Evolutionary conservation across 768 basidiomycete species (phyloP), one percentile per base, ranked within the genome.

Genomic region (Podaxis pistillaris): DNA sequence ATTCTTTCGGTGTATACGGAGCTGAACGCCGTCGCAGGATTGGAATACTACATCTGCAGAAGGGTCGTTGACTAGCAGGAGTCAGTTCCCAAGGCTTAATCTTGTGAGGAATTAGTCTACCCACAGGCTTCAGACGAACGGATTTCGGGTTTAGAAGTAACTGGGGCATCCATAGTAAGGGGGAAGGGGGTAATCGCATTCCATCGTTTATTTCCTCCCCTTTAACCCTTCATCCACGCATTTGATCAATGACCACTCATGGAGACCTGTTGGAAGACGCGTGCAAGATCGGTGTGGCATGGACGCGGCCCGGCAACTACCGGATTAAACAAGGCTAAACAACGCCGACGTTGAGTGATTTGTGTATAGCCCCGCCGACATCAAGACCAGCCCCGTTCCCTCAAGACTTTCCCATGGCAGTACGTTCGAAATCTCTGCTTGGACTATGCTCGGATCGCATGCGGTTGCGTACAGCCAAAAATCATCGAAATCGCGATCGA

Each of bases 41-140:
- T 67, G 58, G 53, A 76, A 68, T 7, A 67, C 65, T n/a, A 76
- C 63, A 56, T 76, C 75, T 0, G 72, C 69, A 19, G 74, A 69
- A 30, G 67, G 54, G 13, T 66, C 65, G 30, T 67, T 65, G 64
- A 75, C 73, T 75, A 58, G 36, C 8, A 36, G 37, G 38, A 24
- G n/a, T 55, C 9, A 53, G 33, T 19, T 40, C 28, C 28, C 28
- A 3, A 22, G n/a, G 8, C 6, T 24, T 2, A 26, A 24, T 17
- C 3, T 4, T 7, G 9, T 13, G 22, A 52, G 22, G 17, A 55
- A 40, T 38, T 7, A 40, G 19, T 19, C 38, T n/a, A 55, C 54
- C 33, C 19, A 55, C 54, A 55, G 36, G 36, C n/a, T 24, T 55
- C 36, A 40, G 54, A 55, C 2, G 17, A 38, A n/a, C 36, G 54